These are phyloP conservation scores for Francoa sonchifolia DNA, from an alignment of 441 rosid genomes.

Conservation along the genomic window DNA sequence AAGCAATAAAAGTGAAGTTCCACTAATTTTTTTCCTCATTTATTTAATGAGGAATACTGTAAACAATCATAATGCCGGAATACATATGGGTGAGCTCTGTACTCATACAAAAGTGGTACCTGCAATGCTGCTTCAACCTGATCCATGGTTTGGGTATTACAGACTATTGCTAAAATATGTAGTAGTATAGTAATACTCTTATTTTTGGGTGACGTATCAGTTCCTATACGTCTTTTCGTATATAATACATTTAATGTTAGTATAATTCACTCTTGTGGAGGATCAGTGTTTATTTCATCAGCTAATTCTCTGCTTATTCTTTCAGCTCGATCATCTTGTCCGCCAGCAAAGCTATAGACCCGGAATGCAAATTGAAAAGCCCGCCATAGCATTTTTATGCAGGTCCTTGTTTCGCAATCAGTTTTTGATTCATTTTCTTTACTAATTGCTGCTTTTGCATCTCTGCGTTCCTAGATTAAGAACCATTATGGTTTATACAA, in stretches of 20 bases:
- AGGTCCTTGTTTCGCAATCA: constrained; percentile 3
- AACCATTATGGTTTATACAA: not conserved
- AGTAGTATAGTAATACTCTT: not conserved
- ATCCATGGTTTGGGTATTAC: not conserved
- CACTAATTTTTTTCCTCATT: too few species aligned
- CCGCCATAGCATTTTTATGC: constrained; percentile 38
- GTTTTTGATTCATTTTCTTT: constrained; percentile 7
- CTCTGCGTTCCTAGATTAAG: constrained; percentile 30
- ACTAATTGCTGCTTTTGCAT: constrained; percentile 20
- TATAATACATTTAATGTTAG: too few species aligned
- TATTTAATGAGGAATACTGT: too few species aligned
- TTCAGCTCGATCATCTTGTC: constrained; percentile 49
- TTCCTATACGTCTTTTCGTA: too few species aligned
- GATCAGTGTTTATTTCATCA: constrained; percentile 28
- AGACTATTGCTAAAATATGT: not conserved
- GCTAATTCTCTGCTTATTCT: constrained; percentile 37
- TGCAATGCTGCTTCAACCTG: not conserved
- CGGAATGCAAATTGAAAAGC: constrained; percentile 46
- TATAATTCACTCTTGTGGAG: constrained; percentile 11
- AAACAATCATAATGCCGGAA: too few species aligned
- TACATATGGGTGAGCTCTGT: not conserved
- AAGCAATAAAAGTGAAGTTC: too few species aligned
- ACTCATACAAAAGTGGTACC: not conserved
- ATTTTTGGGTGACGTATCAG: too few species aligned
- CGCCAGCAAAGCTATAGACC: constrained; percentile 47